Evolutionary conservation across 352 stramenopile species (phyloP).

Genomic region (Pythium aphanidermatum): DNA sequence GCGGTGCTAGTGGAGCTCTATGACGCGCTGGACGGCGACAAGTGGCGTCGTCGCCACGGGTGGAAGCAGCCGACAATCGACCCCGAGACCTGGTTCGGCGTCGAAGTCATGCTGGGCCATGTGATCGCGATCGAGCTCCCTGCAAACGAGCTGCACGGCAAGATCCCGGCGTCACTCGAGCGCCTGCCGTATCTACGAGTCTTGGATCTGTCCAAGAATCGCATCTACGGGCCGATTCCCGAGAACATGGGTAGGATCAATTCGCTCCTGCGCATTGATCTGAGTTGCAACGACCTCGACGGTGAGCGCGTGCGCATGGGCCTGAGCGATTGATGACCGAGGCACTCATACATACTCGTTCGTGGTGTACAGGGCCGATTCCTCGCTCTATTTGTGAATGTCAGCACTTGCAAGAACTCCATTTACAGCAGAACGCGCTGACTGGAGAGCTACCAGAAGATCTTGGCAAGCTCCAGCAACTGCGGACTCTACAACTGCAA

Average conservation of each 20-base stretch:
- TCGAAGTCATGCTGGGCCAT: constrained; percentile 63
- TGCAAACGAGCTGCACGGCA: constrained; percentile 51
- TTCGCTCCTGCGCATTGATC: constrained; percentile 49
- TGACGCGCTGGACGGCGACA: constrained; percentile 59
- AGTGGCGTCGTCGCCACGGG: constrained; percentile 65
- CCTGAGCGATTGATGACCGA: too few relatives aligned
- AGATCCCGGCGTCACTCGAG: constrained; percentile 31
- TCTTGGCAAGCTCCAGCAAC: constrained; percentile 45
- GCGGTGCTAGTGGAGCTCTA: constrained; percentile 63
- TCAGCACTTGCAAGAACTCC: constrained; percentile 60
- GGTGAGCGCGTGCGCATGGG: constrained; percentile 13
- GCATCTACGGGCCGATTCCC: constrained; percentile 55
- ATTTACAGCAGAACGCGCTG: constrained; percentile 77
- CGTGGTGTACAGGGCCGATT: constrained; percentile 30
- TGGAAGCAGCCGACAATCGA: constrained; percentile 72
- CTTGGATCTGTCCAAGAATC: constrained; percentile 81
- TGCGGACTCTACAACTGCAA: constrained; percentile 74
- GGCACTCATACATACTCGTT: too few relatives aligned
- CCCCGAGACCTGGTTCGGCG: constrained; percentile 75
- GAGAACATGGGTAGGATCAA: constrained; percentile 41
- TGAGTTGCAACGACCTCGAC: constrained; percentile 80
- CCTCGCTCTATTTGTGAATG: constrained; percentile 37
- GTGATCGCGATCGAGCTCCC: constrained; percentile 70
- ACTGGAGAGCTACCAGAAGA: constrained; percentile 40
- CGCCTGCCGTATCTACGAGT: constrained; percentile 60